Percentiles rank a stretch among this genome's conserved stretches.
phyloP scores from a whole-genome alignment of 31 red algal genomes.

The Odonthalia washingtoniensis region DNA sequence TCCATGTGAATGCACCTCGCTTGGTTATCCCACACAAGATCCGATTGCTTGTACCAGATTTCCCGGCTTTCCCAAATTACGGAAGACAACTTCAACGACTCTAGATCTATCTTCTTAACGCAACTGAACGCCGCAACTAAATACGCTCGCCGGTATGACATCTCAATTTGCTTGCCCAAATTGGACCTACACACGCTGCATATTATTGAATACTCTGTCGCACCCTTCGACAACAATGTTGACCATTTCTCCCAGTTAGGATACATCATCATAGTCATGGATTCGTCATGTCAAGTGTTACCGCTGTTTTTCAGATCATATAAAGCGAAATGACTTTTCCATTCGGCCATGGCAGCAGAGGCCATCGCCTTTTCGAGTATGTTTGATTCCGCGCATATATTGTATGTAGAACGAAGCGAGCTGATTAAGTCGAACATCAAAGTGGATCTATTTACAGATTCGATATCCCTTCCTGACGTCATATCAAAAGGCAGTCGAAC shows the following conservation, averaged over 20 bases:
- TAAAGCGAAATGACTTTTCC: neutral
- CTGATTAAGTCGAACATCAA: neutral
- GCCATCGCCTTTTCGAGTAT: neutral
- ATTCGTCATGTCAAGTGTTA: neutral
- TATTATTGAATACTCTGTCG: slow-evolving; percentile 10
- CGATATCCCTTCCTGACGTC: slow-evolving; percentile 7
- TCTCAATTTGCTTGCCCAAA: neutral
- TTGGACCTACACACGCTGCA: neutral
- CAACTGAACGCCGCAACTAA: slow-evolving; percentile 20
- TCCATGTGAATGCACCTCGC: too few species aligned
- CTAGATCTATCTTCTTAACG: neutral
- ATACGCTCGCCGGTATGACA: neutral
- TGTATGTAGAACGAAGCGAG: neutral
- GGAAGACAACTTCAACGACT: too few species aligned
- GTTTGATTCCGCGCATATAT: neutral
- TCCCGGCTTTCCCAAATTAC: too few species aligned
- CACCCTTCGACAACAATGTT: slow-evolving; percentile 23
- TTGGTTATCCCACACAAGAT: too few species aligned
- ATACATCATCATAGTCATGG: neutral
- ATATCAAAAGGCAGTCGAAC: neutral
- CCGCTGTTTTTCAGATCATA: neutral
- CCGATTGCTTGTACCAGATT: too few species aligned
- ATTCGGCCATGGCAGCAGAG: slow-evolving; percentile 13
- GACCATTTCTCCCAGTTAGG: slow-evolving; percentile 26
- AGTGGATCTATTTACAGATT: slow-evolving; percentile 23